phyloP scores from a whole-genome alignment of 306 rosid genomes.

The Trifolium repens region DNA sequence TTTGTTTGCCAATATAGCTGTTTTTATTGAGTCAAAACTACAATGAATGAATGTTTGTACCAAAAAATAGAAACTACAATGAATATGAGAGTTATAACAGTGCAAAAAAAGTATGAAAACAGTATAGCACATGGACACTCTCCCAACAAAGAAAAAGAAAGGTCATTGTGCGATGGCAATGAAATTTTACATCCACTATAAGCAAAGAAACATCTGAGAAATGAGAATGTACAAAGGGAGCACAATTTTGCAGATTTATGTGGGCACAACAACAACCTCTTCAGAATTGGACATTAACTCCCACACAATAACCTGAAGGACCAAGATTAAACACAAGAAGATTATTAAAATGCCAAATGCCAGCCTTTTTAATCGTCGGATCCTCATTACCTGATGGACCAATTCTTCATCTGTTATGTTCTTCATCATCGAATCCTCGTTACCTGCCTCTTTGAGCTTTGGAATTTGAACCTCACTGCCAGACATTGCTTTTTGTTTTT shows the following conservation, averaged over 20 bases:
- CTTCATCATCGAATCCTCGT: background rate
- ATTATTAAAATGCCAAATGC: conserved; percentile 54
- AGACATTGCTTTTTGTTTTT: conserved; percentile 54
- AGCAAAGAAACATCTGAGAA: conserved; percentile 22
- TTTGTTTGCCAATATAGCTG: conserved; percentile 1
- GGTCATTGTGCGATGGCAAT: conserved; percentile 25
- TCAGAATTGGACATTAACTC: conserved; percentile 48
- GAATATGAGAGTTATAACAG: conserved; percentile 7
- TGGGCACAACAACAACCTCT: conserved; percentile 74
- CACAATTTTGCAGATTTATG: conserved; percentile 50
- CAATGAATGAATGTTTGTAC: no score
- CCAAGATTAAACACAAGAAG: conserved; percentile 54
- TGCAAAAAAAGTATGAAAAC: conserved; percentile 38
- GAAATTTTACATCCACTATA: background rate
- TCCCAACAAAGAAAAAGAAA: conserved; percentile 29
- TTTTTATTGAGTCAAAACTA: conserved; percentile 10
- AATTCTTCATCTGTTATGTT: conserved; percentile 50
- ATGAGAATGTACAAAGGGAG: conserved; percentile 47
- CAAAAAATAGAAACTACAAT: conserved; percentile 3
- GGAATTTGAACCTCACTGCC: conserved; percentile 55
- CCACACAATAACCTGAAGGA: conserved; percentile 46
- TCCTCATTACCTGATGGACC: conserved; percentile 29
- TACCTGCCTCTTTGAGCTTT: conserved; percentile 2
- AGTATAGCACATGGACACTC: conserved; percentile 29
- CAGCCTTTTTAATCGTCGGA: conserved; percentile 17